These are phyloP conservation scores for Paspalum notatum DNA, from an alignment of 176 grass and related monocot genomes.

Conservation along the genomic window DNA sequence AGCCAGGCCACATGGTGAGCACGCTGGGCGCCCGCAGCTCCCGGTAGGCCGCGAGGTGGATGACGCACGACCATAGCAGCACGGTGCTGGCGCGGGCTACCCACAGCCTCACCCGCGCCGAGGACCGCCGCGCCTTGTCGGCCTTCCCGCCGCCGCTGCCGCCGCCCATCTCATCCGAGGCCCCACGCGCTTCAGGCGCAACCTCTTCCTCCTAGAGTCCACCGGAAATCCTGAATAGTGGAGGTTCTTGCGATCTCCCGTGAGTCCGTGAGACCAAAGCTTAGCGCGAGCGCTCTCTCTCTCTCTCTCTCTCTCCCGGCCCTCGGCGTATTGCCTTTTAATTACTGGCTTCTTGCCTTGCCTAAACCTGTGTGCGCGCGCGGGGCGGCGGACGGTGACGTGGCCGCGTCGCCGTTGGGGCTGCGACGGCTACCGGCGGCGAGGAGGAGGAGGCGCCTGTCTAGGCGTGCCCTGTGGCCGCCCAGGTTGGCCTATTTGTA, in stretches of 20 bases:
- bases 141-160: conserved; percentile 36
- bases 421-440: conserved; percentile 36
- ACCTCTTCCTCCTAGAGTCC: background rate
- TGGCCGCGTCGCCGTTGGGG: conserved; percentile 3
- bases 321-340: background rate
- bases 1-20: conserved; percentile 71
- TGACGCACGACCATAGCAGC: conserved; percentile 81
- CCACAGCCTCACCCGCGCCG: conserved; percentile 79
- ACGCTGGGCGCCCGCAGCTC: conserved; percentile 63
- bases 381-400: background rate
- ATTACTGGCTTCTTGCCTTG: background rate
- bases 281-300: background rate
- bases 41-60: conserved; percentile 67
- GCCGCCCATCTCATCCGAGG: conserved; percentile 44
- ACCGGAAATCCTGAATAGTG: background rate
- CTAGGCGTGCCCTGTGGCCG: conserved; percentile 21
- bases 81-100: conserved; percentile 68
- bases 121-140: conserved; percentile 53
- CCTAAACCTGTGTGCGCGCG: background rate
- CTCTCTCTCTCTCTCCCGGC: background rate
- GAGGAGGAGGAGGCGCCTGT: conserved; percentile 34
- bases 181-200: background rate
- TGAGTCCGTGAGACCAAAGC: conserved; percentile 14
- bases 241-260: conserved; percentile 15
- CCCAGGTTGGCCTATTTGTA: conserved; percentile 56